Conservation (phyloP, 1,284 basidiomycete species). For the Leccinum pachyderme region DNA sequence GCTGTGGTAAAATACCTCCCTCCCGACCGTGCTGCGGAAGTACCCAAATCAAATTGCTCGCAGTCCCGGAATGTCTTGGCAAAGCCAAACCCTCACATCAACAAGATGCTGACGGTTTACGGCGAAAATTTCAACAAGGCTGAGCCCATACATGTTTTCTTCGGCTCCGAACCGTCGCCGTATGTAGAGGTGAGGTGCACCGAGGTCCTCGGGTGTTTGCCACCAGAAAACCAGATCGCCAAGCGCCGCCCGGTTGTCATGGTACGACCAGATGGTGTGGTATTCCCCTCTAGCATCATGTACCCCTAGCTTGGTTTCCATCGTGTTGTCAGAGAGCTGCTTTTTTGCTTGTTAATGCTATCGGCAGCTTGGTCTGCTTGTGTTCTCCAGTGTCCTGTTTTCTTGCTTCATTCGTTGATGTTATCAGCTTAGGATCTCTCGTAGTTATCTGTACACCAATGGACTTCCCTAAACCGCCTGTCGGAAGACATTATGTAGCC, state of each 20-base stretch:
- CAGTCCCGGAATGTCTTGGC: conserved; percentile 62
- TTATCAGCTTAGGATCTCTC: conserved; percentile 32
- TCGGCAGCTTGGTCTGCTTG: conserved; percentile 32
- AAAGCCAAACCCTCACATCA: conserved; percentile 69
- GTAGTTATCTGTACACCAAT: conserved; percentile 35
- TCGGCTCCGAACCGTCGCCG: conserved; percentile 82
- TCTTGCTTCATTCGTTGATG: conserved; percentile 14
- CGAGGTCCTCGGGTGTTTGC: conserved; percentile 80
- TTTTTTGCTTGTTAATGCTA: conserved; percentile 25
- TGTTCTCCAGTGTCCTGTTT: conserved; percentile 19
- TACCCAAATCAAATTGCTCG: conserved; percentile 63
- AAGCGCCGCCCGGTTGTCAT: conserved; percentile 81
- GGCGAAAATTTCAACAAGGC: conserved; percentile 87
- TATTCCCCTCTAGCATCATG: conserved; percentile 85
- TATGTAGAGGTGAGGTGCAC: conserved; percentile 88
- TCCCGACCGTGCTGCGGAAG: conserved; percentile 76
- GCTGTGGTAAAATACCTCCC: conserved; percentile 82
- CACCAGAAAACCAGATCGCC: conserved; percentile 59
- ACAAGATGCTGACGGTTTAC: conserved; percentile 81
- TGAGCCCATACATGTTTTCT: conserved; percentile 80
- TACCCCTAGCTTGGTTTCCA: conserved; percentile 59
- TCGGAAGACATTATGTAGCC: conserved; percentile 34
- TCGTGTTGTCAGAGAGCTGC: conserved; percentile 10
- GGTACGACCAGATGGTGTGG: conserved; percentile 85
- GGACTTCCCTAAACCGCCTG: conserved; percentile 23